Conservation (phyloP, 164 flowering plant species). For the Platanus orientalis region DNA sequence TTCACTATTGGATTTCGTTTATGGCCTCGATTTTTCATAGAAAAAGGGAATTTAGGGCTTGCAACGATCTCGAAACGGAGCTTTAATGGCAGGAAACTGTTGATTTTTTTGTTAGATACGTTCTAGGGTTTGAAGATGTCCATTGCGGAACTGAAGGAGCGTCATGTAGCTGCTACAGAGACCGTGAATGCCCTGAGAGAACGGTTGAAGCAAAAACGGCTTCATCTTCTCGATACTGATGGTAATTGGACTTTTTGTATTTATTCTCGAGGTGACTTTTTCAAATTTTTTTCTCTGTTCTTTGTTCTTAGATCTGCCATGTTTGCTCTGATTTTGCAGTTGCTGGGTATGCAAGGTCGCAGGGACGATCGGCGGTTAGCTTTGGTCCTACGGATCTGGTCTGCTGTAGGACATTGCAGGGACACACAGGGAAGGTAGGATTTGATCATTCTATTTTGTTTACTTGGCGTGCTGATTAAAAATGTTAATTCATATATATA, state of each 20-base stretch:
- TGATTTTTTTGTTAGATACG: neutral
- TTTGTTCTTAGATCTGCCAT: conserved; percentile 10
- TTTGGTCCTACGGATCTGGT: conserved; percentile 94
- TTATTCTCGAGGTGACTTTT: neutral
- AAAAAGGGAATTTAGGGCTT: conserved; percentile 6
- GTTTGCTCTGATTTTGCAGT: conserved; percentile 35
- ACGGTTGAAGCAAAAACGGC: conserved; percentile 67
- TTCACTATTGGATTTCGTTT: neutral
- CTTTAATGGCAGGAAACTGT: conserved; percentile 1
- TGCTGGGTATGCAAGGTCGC: conserved; percentile 62
- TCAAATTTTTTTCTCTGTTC: neutral
- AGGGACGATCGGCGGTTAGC: conserved; percentile 53
- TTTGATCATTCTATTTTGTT: neutral
- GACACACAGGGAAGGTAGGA: conserved; percentile 85
- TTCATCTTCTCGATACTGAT: conserved; percentile 76
- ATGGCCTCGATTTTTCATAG: neutral
- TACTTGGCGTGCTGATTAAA: too few relatives aligned
- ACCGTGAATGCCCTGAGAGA: conserved; percentile 62
- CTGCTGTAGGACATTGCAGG: conserved; percentile 85
- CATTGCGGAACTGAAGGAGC: conserved; percentile 77
- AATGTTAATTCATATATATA: too few relatives aligned
- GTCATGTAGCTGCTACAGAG: conserved; percentile 63
- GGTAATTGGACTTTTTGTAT: conserved; percentile 27
- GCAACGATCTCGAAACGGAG: conserved; percentile 5
- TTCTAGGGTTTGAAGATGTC: conserved; percentile 39